Conservation (phyloP, 495 filamentous ascomycete genomes). For the Staphylotrichum tortipilum region DNA sequence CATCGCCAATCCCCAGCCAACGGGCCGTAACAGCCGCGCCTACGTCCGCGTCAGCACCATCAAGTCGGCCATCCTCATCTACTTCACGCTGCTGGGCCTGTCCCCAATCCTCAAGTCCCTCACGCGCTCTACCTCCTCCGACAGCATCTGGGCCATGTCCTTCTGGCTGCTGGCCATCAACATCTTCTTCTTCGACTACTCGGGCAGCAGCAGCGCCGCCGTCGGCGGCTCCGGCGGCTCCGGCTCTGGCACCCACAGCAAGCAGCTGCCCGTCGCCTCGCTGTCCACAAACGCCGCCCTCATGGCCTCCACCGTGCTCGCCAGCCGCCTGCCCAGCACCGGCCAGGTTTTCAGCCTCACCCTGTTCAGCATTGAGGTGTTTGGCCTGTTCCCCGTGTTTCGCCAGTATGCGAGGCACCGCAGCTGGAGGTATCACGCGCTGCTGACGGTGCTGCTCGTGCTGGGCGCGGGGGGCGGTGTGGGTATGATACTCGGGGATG, state of each 20-base stretch:
- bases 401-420: constrained; percentile 74
- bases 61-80: constrained; percentile 91
- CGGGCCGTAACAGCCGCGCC: constrained; percentile 16
- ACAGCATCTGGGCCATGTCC: constrained; percentile 95
- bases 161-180: constrained; percentile 90
- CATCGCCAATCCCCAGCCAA: neutral
- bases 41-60: constrained; percentile 40
- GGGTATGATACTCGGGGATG: constrained; percentile 52
- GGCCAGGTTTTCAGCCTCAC: constrained; percentile 94
- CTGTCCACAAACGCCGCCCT: constrained; percentile 90
- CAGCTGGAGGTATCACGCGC: constrained; percentile 74
- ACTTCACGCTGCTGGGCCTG: constrained; percentile 79
- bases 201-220: constrained; percentile 38
- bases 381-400: constrained; percentile 93
- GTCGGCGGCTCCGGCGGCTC: too few species aligned
- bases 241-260: neutral
- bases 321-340: constrained; percentile 75
- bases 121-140: constrained; percentile 77
- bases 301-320: constrained; percentile 81
- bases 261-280: constrained; percentile 58
- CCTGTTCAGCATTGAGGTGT: constrained; percentile 93
- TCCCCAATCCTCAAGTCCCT: constrained; percentile 92
- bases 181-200: constrained; percentile 95
- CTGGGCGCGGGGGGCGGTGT: constrained; percentile 68
- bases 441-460: constrained; percentile 70